phyloP scores from a whole-genome alignment of 2,329 filamentous ascomycete species.

The Aspergillus candidus region DNA sequence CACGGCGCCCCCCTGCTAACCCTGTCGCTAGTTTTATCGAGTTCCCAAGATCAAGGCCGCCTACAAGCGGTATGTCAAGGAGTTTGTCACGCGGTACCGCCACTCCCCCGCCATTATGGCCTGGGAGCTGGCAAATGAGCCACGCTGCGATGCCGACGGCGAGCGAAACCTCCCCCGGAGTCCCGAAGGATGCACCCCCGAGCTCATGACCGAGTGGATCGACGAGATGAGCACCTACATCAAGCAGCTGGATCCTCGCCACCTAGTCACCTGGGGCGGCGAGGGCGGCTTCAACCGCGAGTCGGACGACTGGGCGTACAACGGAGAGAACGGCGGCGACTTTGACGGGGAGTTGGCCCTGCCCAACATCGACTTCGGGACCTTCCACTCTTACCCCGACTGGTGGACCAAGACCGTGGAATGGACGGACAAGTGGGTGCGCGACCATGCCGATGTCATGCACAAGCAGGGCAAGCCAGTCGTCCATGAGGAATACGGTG shows the following conservation, averaged over 20 bases:
- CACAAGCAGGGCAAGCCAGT: conserved; percentile 7
- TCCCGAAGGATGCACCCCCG: conserved; percentile 5
- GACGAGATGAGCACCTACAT: conserved; percentile 13
- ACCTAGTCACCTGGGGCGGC: conserved; percentile 13
- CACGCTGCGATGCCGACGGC: conserved; percentile 10
- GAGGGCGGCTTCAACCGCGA: conserved; percentile 12
- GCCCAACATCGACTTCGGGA: conserved; percentile 10
- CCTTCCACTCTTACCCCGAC: conserved; percentile 13
- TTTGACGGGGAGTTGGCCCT: conserved; percentile 9
- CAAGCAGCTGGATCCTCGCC: conserved; percentile 10
- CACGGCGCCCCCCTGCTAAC: too few relatives aligned
- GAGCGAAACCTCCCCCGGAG: conserved; percentile 9
- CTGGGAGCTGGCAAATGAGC: conserved; percentile 13
- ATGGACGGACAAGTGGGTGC: conserved; percentile 12
- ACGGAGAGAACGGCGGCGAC: conserved; percentile 8
- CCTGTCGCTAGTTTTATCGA: conserved; percentile 7
- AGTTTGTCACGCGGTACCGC: conserved; percentile 9
- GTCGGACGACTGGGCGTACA: conserved; percentile 13
- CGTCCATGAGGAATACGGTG: conserved; percentile 12
- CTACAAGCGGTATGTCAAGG: conserved; percentile 12
- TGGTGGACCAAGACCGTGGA: conserved; percentile 12
- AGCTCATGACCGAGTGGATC: conserved; percentile 9
- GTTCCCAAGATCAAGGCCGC: conserved; percentile 8
- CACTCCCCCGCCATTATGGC: conserved; percentile 9
- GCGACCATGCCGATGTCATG: conserved; percentile 4